These are phyloP conservation scores for Garcia nutans DNA, from an alignment of 345 rosid genomes.

Conservation along the genomic window DNA sequence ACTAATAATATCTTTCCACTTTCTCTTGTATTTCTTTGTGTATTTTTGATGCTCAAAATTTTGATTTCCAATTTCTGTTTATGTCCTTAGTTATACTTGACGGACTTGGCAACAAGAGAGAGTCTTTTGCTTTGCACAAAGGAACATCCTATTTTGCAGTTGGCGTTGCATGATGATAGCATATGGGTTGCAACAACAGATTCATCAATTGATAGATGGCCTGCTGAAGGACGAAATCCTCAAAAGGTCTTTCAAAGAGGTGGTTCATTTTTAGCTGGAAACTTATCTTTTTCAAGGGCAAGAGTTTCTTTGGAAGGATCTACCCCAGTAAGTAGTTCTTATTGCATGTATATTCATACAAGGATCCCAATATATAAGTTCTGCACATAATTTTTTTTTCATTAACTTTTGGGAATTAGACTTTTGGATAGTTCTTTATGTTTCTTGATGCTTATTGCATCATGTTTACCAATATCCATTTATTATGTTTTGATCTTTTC, in stretches of 20 bases:
- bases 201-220: slow-evolving; percentile 90
- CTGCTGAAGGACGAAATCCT: slow-evolving; percentile 83
- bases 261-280: slow-evolving; percentile 96
- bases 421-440: background rate
- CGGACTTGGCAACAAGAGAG: slow-evolving; percentile 94
- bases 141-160: slow-evolving; percentile 83
- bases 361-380: too few species aligned
- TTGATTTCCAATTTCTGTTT: slow-evolving; percentile 22
- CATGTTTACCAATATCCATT: background rate
- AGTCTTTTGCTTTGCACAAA: slow-evolving; percentile 86
- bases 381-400: too few species aligned
- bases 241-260: slow-evolving; percentile 83
- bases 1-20: background rate
- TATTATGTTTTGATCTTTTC: background rate
- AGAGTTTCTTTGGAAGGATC: slow-evolving; percentile 96
- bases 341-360: background rate
- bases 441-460: background rate
- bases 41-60: slow-evolving; percentile 5
- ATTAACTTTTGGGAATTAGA: background rate
- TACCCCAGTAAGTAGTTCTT: slow-evolving; percentile 63
- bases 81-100: slow-evolving; percentile 77
- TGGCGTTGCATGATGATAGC: slow-evolving; percentile 87
- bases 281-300: slow-evolving; percentile 92
- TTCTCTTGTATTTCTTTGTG: slow-evolving; percentile 10
- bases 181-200: slow-evolving; percentile 96